phyloP scores from a whole-genome alignment of 2,329 filamentous ascomycete species.

The Pseudocercospora cruenta region DNA sequence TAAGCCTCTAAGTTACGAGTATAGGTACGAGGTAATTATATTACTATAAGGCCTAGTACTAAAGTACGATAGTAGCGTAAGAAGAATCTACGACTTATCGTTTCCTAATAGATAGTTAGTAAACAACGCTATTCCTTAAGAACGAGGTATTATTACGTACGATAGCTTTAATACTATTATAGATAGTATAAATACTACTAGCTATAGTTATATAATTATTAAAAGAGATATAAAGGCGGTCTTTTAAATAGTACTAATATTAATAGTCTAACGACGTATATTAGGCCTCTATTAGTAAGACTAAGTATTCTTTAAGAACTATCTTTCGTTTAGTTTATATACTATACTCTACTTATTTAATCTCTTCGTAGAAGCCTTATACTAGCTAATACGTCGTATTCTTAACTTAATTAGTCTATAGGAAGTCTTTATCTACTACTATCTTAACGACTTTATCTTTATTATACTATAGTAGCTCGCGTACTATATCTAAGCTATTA shows the following conservation, averaged over 20 bases:
- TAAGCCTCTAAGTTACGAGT: not conserved
- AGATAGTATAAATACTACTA: no score
- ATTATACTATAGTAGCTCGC: not conserved
- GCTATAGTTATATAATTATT: not conserved
- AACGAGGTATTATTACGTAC: not conserved
- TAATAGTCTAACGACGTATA: no score
- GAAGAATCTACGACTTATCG: not conserved
- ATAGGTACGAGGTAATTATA: not conserved
- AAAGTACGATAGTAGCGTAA: not conserved
- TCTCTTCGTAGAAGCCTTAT: not conserved
- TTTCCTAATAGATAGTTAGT: not conserved
- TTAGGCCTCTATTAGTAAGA: not conserved
- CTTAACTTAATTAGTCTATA: not conserved
- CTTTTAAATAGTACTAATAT: not conserved
- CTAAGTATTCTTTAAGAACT: not conserved
- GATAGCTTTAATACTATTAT: not conserved
- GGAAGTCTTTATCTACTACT: not conserved
- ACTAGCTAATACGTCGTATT: not conserved
- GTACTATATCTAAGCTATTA: not conserved
- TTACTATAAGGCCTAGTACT: not conserved
- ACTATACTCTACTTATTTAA: no score
- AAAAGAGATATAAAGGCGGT: not conserved
- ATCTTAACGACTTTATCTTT: not conserved
- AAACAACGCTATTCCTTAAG: not conserved
- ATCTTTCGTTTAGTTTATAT: no score